A percentile compares a stretch with the other conserved stretches of the same genome.
Conservation (phyloP, 169 alveolate genomes). For the Plasmodium coatneyi region DNA sequence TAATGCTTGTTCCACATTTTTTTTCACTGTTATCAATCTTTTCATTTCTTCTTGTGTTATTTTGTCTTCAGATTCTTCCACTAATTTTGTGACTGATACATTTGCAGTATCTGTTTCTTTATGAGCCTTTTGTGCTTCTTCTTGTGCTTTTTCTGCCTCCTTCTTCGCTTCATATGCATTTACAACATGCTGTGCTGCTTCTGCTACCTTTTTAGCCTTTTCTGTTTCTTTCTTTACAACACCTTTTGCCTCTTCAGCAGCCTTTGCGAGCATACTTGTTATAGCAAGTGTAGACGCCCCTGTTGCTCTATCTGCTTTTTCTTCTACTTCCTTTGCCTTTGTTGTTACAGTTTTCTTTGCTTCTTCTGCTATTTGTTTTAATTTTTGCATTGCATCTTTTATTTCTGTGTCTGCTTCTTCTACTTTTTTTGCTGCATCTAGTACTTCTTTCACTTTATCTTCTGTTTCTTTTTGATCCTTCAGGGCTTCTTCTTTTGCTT, state of each 20-base stretch:
- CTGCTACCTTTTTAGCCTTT: neutral
- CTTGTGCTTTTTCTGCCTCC: neutral
- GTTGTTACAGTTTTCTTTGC: too few relatives aligned
- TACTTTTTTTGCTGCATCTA: too few relatives aligned
- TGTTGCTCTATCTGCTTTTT: too few relatives aligned
- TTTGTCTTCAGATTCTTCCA: neutral
- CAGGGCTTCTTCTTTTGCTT: too few relatives aligned
- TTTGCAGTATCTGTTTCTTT: neutral
- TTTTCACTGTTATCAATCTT: neutral
- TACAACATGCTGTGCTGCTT: neutral
- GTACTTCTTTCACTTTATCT: too few relatives aligned
- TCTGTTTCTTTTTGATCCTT: too few relatives aligned
- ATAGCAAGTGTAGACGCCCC: too few relatives aligned
- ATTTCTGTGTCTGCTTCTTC: too few relatives aligned
- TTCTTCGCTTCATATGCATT: neutral
- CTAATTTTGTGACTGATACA: neutral
- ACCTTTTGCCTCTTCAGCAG: neutral
- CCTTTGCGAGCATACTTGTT: too few relatives aligned
- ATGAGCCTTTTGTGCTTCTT: neutral
- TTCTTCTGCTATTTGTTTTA: too few relatives aligned
- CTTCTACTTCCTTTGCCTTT: too few relatives aligned
- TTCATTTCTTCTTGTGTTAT: neutral
- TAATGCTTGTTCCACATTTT: neutral
- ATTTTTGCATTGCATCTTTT: too few relatives aligned
- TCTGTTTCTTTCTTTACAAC: neutral